These are phyloP conservation scores for Protostelium mycophagum DNA, from an alignment of 78 protist species.

Conservation along the genomic window DNA sequence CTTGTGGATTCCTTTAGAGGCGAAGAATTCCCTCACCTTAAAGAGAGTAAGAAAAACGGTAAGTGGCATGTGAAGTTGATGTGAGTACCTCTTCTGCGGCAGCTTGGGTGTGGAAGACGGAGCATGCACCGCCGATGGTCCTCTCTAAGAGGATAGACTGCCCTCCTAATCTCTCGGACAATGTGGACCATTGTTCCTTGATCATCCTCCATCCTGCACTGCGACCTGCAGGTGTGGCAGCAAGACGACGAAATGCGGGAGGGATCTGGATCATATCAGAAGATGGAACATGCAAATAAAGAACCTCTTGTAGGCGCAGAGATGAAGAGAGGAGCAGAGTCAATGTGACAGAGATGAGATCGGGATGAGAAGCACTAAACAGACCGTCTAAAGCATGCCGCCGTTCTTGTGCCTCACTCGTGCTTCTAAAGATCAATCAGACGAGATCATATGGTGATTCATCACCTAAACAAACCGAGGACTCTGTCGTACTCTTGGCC, in stretches of 20 bases:
- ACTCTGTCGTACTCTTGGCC: neutral
- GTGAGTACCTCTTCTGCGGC: neutral
- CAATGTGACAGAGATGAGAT: neutral
- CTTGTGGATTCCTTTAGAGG: neutral
- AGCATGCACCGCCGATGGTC: neutral
- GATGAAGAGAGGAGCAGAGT: neutral
- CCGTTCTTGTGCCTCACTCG: neutral
- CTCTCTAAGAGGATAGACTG: neutral
- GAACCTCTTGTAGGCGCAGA: neutral
- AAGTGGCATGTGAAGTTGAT: neutral
- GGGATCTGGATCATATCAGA: neutral
- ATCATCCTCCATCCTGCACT: neutral
- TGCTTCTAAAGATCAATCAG: neutral
- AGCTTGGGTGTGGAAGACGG: neutral
- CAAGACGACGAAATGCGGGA: neutral
- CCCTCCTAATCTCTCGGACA: neutral
- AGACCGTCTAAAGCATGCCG: neutral
- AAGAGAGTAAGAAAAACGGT: neutral
- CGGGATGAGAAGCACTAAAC: neutral
- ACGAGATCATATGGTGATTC: neutral
- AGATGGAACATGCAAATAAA: too few species aligned
- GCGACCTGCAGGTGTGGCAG: neutral
- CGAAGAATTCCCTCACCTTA: neutral
- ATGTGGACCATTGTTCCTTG: neutral
- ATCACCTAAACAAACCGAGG: neutral